These are phyloP conservation scores for Deinandra increscens DNA, from an alignment of 129 eudicot genomes.

Conservation along the genomic window DNA sequence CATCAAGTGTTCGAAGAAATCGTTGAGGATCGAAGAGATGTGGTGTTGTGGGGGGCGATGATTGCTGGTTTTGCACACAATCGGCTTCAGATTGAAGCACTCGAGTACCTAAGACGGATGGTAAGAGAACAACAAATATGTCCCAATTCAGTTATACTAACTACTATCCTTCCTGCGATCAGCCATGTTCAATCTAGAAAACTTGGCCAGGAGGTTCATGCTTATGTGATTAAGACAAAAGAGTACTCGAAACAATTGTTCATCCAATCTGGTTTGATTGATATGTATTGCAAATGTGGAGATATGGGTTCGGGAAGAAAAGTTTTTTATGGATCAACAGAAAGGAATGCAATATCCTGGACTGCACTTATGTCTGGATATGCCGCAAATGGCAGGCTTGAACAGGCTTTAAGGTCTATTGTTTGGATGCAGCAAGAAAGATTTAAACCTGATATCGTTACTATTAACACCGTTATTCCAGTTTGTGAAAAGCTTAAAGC, in stretches of 20 bases:
- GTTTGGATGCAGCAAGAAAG: slow-evolving; percentile 97
- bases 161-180: slow-evolving; percentile 65
- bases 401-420: slow-evolving; percentile 65
- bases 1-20: slow-evolving; percentile 58
- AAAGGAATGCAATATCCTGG: slow-evolving; percentile 75
- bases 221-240: slow-evolving; percentile 70
- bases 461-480: slow-evolving; percentile 75
- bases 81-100: slow-evolving; percentile 55
- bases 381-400: slow-evolving; percentile 59
- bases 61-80: slow-evolving; percentile 83
- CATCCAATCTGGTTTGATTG: slow-evolving; percentile 69
- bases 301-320: slow-evolving; percentile 75
- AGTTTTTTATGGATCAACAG: slow-evolving; percentile 63
- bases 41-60: slow-evolving; percentile 87
- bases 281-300: slow-evolving; percentile 88
- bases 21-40: slow-evolving; percentile 52
- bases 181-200: slow-evolving; percentile 48
- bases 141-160: slow-evolving; percentile 62
- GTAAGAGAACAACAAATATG: slow-evolving; percentile 41
- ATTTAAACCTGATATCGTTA: slow-evolving; percentile 73
- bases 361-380: slow-evolving; percentile 81
- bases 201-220: slow-evolving; percentile 71
- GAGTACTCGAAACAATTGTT: slow-evolving; percentile 63
- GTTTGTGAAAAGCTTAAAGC: slow-evolving; percentile 69
- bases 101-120: slow-evolving; percentile 74